Evolutionary conservation across 2,329 filamentous ascomycete species (phyloP), one percentile per base, ranked within the genome.

Genomic region (Colletotrichum chlorophyti): DNA sequence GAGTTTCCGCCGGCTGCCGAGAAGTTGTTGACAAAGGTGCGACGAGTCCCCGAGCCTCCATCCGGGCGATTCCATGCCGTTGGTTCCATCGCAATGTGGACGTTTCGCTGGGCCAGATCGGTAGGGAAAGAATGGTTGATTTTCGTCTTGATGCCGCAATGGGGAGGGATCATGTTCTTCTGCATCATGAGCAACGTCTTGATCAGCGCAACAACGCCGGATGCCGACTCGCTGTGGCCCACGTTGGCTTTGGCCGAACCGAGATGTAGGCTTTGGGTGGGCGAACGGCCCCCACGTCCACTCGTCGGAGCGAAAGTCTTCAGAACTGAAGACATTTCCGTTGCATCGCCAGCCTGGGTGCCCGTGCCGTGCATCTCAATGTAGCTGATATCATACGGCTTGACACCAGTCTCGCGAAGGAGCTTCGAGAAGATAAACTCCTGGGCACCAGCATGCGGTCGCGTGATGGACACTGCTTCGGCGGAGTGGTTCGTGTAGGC

Each of bases 81-180:
- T 79, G 82, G 68, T 61, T 84, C 74, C 58, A 81, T 77, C 2
- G 83, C 79, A 63, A 89, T 86, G 62, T 81, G 78, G 38, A 87
- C 77, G 35, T 84, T 83, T 21, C 85, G 78, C 14, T 79, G 73
- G 0, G 74, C 72, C 1, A 89, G 71, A 60, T 88, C 83, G n/a
- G n/a, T 0, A 12, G 37, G 2, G 85, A 83, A 63, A 87, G 84
- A 1, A 74, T 79, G 63, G 78, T 89, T 89, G 63, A 89, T 83
- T 59, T 79, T 75, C 2, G 72, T 78, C 71, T 89, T 89, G 74
- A 91, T 89, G 7, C 88, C 87, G 19, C 83, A 77, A 61, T 91
- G 88, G 0, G 59, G 62, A 3, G 69, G 66, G 12, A 69, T 63
- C 21, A 46, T 29, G 4, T 46, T 41, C 3, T 64, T 58, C 21